phyloP scores from a whole-genome alignment of 768 basidiomycete species.

The Termitomyces sp. region DNA sequence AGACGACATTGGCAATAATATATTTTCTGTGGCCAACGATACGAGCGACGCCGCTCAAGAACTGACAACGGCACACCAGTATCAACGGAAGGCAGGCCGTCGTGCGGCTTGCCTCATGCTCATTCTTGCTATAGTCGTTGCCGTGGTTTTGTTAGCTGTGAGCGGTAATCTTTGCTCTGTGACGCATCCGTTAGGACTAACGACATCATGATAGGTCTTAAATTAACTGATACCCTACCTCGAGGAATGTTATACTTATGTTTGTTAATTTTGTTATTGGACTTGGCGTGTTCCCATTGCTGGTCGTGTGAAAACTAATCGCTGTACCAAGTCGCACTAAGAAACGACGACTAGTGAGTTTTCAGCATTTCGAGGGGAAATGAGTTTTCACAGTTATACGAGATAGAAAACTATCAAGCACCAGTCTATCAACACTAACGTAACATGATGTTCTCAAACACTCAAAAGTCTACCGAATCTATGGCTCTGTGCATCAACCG shows the following conservation, averaged over 20 bases:
- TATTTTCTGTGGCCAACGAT: constrained; percentile 80
- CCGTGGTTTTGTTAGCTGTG: constrained; percentile 90
- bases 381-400: neutral
- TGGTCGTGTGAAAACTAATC: neutral
- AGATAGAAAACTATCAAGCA: neutral
- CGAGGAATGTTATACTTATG: constrained; percentile 6
- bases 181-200: neutral
- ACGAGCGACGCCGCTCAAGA: constrained; percentile 82
- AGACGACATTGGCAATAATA: constrained; percentile 96
- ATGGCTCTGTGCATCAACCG: neutral
- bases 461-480: too few species aligned
- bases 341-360: neutral
- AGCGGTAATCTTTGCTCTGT: constrained; percentile 25
- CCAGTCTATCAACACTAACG: too few species aligned
- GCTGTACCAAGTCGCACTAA: too few species aligned
- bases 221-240: constrained; percentile 10
- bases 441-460: neutral
- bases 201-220: constrained; percentile 3
- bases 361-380: neutral
- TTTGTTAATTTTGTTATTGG: constrained; percentile 9
- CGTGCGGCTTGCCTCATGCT: constrained; percentile 88
- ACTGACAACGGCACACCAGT: constrained; percentile 82
- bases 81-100: constrained; percentile 90
- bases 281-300: neutral
- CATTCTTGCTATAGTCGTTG: constrained; percentile 78